phyloP scores from a whole-genome alignment of 441 rosid species.

The Adansonia madagascariensis region DNA sequence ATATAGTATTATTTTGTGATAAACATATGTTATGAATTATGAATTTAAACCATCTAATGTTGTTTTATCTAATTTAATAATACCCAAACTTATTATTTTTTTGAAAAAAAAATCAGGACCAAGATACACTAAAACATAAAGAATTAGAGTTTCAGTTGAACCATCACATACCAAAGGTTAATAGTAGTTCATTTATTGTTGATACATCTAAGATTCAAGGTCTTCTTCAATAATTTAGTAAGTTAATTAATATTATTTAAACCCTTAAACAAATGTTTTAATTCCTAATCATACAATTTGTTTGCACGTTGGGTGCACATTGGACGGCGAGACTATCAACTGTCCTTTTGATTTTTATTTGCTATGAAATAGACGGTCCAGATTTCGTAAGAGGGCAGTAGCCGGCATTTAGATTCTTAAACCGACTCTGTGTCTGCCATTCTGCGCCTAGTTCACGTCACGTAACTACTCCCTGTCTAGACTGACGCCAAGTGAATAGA shows the following conservation, averaged over 20 bases:
- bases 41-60: too few relatives aligned
- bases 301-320: too few relatives aligned
- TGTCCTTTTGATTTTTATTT: background rate
- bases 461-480: background rate
- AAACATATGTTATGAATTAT: too few relatives aligned
- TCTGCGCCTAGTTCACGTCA: background rate
- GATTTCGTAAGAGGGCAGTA: background rate
- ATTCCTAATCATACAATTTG: background rate
- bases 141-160: background rate
- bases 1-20: too few relatives aligned
- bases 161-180: background rate
- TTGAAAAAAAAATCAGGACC: too few relatives aligned
- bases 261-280: too few relatives aligned
- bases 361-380: background rate
- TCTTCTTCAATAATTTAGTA: background rate
- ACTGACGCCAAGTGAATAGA: slow-evolving; percentile 27
- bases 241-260: background rate
- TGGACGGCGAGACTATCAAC: too few relatives aligned
- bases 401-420: background rate
- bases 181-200: background rate
- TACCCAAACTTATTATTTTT: too few relatives aligned
- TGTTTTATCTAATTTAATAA: too few relatives aligned
- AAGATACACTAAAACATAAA: too few relatives aligned
- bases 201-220: background rate
- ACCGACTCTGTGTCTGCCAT: background rate